Evolutionary conservation across 345 rosid genomes (phyloP), one percentile per base, ranked within the genome.

Genomic region (Populus davidiana): DNA sequence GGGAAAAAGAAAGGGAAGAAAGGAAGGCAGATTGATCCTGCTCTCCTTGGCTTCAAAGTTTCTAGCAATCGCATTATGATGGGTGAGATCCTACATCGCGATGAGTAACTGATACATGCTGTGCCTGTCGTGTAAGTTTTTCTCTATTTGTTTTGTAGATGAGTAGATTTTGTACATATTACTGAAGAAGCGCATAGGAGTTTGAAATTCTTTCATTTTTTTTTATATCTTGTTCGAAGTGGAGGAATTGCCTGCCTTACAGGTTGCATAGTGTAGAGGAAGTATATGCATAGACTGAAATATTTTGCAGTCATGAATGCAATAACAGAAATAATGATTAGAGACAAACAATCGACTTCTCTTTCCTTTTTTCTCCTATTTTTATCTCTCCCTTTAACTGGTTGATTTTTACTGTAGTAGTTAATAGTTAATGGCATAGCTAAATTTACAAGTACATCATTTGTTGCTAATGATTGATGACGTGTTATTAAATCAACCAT

Each of bases 1-100:
- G 87, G 89, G 27, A 94, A 92, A 83, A 94, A 89, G 92, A 94
- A 92, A 80, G 98, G 96, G 69, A 94, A 94, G 86, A 92, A 90
- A 79, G 96, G 96, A 72, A 88, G 91, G 81, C 98, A 94, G 77
- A 87, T 92, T 1, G 96, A 94, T 83, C 98, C 92, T 1, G 88
- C 97, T 36, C 97, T 92, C 73, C 92, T 94, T 41, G 98, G 98
- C 62, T 94, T 94, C 80, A 94, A 92, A 74, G 97, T 94, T 31
- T 81, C 92, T 2, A 94, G 98, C 90, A 94, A 94, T 77, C 98
- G 97, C 20, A 92, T 94, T 23, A 87, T 94, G 88, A 94, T 92
- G 97, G 98, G 97, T 27, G 96, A 94, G 81, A 94, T 92, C 67
- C 96, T 89, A 59, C 84, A 84, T 33, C 86, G 91, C 0, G 29